Percentiles rank a stretch among this genome's conserved stretches.
Conservation (phyloP, 768 basidiomycete genomes). For the Pleurotus pulmonarius region DNA sequence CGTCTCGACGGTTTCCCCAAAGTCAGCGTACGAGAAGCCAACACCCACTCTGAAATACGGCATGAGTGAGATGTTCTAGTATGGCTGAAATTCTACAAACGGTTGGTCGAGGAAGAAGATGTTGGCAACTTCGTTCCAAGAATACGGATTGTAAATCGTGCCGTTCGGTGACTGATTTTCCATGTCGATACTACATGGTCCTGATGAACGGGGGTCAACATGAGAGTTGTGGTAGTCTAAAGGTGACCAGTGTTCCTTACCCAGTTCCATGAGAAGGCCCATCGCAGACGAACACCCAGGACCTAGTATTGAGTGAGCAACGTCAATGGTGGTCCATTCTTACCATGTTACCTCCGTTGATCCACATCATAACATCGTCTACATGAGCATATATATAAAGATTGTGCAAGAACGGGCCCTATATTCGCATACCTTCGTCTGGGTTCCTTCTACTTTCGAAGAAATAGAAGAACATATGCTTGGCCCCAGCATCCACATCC, state of each 20-base stretch:
- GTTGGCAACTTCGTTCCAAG: conserved; percentile 65
- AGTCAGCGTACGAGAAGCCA: conserved; percentile 70
- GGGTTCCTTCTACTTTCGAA: conserved; percentile 66
- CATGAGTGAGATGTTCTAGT: neutral
- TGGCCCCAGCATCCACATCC: conserved; percentile 45
- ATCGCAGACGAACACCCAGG: conserved; percentile 51
- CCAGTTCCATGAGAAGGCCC: conserved; percentile 70
- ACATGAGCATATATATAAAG: neutral
- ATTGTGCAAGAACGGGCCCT: conserved; percentile 11
- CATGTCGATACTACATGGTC: conserved; percentile 52
- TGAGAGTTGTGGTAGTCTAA: neutral
- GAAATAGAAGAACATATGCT: conserved; percentile 72
- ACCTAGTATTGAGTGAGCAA: conserved; percentile 24
- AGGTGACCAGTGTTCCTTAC: conserved; percentile 31
- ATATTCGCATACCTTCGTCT: conserved; percentile 38
- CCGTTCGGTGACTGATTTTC: conserved; percentile 50
- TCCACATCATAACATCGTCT: conserved; percentile 73
- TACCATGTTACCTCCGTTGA: conserved; percentile 45
- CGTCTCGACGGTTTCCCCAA: conserved; percentile 63
- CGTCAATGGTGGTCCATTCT: conserved; percentile 12
- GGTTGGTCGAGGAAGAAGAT: conserved; percentile 74
- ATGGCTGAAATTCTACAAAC: conserved; percentile 17
- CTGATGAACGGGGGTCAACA: conserved; percentile 13
- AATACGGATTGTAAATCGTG: conserved; percentile 59
- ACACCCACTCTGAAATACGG: conserved; percentile 51